These are phyloP conservation scores for Aspergillus latus DNA, from an alignment of 2,329 filamentous ascomycete genomes.

Conservation along the genomic window DNA sequence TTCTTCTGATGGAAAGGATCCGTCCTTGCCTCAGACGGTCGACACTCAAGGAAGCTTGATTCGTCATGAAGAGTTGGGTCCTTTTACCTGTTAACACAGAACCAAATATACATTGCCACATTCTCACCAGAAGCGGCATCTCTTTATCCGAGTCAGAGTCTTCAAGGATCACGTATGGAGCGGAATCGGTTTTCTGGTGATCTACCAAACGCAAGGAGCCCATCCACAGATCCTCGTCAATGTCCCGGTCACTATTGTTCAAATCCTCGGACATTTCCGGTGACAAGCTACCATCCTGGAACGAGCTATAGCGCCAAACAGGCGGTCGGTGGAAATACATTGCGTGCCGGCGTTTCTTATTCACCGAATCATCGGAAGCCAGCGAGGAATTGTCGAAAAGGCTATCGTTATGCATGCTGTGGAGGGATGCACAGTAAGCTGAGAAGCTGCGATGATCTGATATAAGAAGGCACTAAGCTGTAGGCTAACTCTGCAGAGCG, in stretches of 20 bases:
- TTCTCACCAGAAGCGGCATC: constrained; percentile 18
- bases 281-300: constrained; percentile 6
- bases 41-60: not conserved
- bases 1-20: constrained; percentile 21
- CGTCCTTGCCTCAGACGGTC: not conserved
- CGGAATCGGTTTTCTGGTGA: constrained; percentile 2
- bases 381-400: not conserved
- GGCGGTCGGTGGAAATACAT: constrained; percentile 35
- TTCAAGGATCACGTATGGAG: not conserved
- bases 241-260: not conserved
- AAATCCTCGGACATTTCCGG: constrained; percentile 2
- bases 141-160: constrained; percentile 14
- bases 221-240: not conserved
- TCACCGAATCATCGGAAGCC: constrained; percentile 21
- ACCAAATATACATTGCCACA: not conserved
- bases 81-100: not conserved
- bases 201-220: not conserved
- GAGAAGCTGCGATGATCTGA: not conserved
- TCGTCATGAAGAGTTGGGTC: not conserved
- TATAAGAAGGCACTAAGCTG: constrained; percentile 4
- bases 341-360: constrained; percentile 29
- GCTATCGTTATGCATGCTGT: constrained; percentile 4
- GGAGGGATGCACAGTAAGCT: constrained; percentile 1
- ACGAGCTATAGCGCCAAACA: constrained; percentile 25
- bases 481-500: not conserved